Percentiles rank a stretch among this genome's conserved stretches.
Conservation (phyloP, 2,329 filamentous ascomycete genomes). For the Aspergillus intermedius region DNA sequence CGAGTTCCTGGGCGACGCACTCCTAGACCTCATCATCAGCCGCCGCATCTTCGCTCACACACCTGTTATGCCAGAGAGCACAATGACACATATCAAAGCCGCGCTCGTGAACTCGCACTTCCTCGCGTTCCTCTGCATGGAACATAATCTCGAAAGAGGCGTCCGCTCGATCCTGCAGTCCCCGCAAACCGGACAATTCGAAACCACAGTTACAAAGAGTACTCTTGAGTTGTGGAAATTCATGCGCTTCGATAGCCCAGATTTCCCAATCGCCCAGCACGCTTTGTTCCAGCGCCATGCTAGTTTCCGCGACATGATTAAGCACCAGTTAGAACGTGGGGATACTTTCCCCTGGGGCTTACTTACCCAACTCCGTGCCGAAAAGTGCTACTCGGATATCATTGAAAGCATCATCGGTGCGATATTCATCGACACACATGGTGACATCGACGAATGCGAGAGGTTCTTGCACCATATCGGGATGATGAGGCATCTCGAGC, state of each 20-base stretch:
- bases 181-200: background rate
- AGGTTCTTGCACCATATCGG: slow-evolving; percentile 58
- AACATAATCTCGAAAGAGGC: slow-evolving; percentile 25
- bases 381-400: slow-evolving; percentile 78
- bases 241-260: slow-evolving; percentile 44
- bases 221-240: slow-evolving; percentile 59
- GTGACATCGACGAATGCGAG: slow-evolving; percentile 54
- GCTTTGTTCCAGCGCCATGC: slow-evolving; percentile 35
- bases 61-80: slow-evolving; percentile 43
- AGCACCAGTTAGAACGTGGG: slow-evolving; percentile 45
- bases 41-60: slow-evolving; percentile 27
- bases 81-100: slow-evolving; percentile 72
- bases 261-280: slow-evolving; percentile 11
- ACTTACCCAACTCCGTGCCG: slow-evolving; percentile 58
- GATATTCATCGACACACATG: slow-evolving; percentile 70
- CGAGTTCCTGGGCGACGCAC: slow-evolving; percentile 80
- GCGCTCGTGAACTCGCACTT: slow-evolving; percentile 75
- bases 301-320: slow-evolving; percentile 47
- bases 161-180: slow-evolving; percentile 4
- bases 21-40: slow-evolving; percentile 74
- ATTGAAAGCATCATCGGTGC: slow-evolving; percentile 76
- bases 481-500: slow-evolving; percentile 56
- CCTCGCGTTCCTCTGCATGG: slow-evolving; percentile 68
- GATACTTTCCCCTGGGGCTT: slow-evolving; percentile 68
- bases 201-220: slow-evolving; percentile 11